Base-by-base conservation (phyloP, 179 eudicot genomes). In the Drosera spatulata region DNA sequence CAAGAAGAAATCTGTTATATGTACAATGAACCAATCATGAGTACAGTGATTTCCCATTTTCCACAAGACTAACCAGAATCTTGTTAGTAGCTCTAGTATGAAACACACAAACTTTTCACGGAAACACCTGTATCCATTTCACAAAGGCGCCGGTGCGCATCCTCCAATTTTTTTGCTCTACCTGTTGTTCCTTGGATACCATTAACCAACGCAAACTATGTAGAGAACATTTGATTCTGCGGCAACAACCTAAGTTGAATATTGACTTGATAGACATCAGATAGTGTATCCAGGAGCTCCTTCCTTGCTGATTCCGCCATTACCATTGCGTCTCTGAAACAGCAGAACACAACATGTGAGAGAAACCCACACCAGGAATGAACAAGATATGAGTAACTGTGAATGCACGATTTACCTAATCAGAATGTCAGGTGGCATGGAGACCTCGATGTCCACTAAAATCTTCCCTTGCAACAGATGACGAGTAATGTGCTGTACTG, bases 361-460 rank as follows among this genome's bases (percentile, higher is more conserved):
- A 56, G 7, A 50, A 15, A 1, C 4, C 3, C 3, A 33, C 57
- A 50, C 6, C 10, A 56, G 4, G 52, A 50, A 48, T 43, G 4
- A 40, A 14, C 2, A 43, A 42, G 47, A 39, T 50, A 2, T 48
- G 8, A 14, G 22, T 0, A 53, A n/a, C 11, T 22, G 49, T 0
- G 1, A 41, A 3, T 8, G 55, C 6, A 52, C 11, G 33, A 55
- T 60, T 69, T 76, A 91, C 96, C 89, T 75, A 54, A 88, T 73
- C 56, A 70, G 68, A 10, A 72, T 59, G 75, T 82, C 78, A 6
- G 82, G 76, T 15, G 96, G 85, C 99, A 89, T 89, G 22, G 99
- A 86, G 50, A 93, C 99, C 73, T 93, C 93, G 13, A 93, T 73
- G 66, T 89, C 82, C 60, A 93, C 86, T 66, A 88, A 58, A 60